phyloP scores from a whole-genome alignment of 1,284 basidiomycete species.

The Puccinia triticina region DNA sequence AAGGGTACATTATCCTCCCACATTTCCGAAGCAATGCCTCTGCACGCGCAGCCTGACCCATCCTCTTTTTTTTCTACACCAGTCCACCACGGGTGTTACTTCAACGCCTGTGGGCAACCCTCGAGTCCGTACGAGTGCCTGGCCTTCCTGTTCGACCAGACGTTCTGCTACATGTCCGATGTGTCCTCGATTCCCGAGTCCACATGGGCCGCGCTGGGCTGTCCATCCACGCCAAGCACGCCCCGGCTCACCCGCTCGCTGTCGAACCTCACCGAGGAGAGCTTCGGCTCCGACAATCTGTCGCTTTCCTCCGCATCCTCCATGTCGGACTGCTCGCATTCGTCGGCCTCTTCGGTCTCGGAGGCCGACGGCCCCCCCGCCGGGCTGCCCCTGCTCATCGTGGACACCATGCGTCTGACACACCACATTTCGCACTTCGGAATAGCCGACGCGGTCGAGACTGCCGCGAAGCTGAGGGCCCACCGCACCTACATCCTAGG shows the following conservation, averaged over 20 bases:
- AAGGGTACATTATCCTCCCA: slow-evolving; percentile 62
- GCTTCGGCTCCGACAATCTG: background rate
- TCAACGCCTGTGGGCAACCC: slow-evolving; percentile 53
- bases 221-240: slow-evolving; percentile 49
- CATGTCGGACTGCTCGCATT: no score
- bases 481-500: slow-evolving; percentile 71
- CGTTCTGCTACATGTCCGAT: slow-evolving; percentile 73
- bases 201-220: slow-evolving; percentile 65
- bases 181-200: slow-evolving; percentile 73
- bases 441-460: slow-evolving; percentile 66
- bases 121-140: slow-evolving; percentile 71
- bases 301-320: background rate
- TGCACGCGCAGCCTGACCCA: no score
- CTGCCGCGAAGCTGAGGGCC: slow-evolving; percentile 67
- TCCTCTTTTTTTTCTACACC: slow-evolving; percentile 56
- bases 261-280: background rate
- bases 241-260: background rate
- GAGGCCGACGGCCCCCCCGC: background rate
- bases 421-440: slow-evolving; percentile 76
- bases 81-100: slow-evolving; percentile 63
- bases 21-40: slow-evolving; percentile 56
- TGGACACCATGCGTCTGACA: slow-evolving; percentile 71
- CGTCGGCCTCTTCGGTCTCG: background rate
- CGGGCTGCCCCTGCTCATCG: slow-evolving; percentile 66
- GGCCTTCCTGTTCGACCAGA: slow-evolving; percentile 72